A percentile compares a stretch with the other conserved stretches of the same genome.
Evolutionary conservation across 805 yeast species (phyloP).

Genomic region (Limtongia smithiae): DNA sequence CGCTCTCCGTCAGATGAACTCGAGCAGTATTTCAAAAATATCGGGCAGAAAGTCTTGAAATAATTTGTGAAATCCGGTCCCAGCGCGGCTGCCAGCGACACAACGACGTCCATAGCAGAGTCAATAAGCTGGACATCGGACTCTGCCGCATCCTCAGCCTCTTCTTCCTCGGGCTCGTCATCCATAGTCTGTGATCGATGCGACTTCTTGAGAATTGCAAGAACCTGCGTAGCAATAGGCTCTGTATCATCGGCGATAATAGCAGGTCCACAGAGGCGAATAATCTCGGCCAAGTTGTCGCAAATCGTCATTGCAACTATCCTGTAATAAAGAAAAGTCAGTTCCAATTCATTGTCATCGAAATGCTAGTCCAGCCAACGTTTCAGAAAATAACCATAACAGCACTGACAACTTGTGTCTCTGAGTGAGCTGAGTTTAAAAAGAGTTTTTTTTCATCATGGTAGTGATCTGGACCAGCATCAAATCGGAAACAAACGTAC

Average conservation of each 20-base stretch:
- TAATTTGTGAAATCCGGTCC: conserved; percentile 73
- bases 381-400: conserved; percentile 15
- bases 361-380: not conserved
- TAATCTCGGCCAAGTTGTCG: conserved; percentile 66
- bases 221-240: conserved; percentile 62
- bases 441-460: conserved; percentile 26
- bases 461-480: not conserved
- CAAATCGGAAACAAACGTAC: conserved; percentile 41
- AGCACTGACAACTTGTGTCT: conserved; percentile 30
- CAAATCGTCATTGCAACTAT: conserved; percentile 63
- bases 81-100: conserved; percentile 69
- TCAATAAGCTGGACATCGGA: conserved; percentile 70
- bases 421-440: conserved; percentile 31
- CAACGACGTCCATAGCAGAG: conserved; percentile 79
- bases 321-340: conserved; percentile 1
- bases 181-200: conserved; percentile 82
- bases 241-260: conserved; percentile 62
- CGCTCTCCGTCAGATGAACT: conserved; percentile 71
- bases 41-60: conserved; percentile 67
- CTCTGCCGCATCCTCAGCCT: conserved; percentile 34
- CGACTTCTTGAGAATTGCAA: conserved; percentile 71
- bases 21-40: conserved; percentile 53
- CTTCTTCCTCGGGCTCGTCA: conserved; percentile 48
- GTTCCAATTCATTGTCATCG: not conserved
- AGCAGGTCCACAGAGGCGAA: conserved; percentile 66